Base-by-base conservation (phyloP, 2,329 filamentous ascomycete species). In the Cladobotryum mycophilum region DNA sequence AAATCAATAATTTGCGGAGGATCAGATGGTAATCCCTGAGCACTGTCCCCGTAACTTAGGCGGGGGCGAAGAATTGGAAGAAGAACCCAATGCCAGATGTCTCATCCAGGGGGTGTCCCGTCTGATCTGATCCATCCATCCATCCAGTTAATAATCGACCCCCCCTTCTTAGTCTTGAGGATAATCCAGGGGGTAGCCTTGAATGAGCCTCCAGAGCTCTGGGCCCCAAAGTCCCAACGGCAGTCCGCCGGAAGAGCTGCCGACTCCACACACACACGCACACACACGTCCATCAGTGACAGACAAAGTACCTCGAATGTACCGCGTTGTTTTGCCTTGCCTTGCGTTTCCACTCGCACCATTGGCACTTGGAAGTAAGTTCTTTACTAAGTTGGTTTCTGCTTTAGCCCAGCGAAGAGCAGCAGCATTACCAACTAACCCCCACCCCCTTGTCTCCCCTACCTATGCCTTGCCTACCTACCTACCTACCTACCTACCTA, bases 161-260 rank as follows among this genome's bases (percentile, higher is more conserved):
- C 43, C 25, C 20, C 48, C 43, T 45, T 46, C 42, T 46, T 18
- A 25, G 38, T 42, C 22, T 18, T 41, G 34, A 30, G 25, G 9
- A 30, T 30, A 30, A 30, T 30, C 25, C 25, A 30, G 25, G 25
- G 25, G 25, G 25, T 3, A 20, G 1, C n/a, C 48, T 30, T 44
- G 44, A 34, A 22, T 22, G 13, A 40, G n/a, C 41, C 25, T 52
- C 48, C 56, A 43, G 42, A 41, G 53, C 47, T 40, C 48, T 49
- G 52, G 52, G 50, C 58, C 57, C 58, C 58, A 44, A 56, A 11
- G 6, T 11, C 25, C 25, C 25, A 30, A 30, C 55, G 53, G 58
- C 55, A 63, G 61, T 64, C 56, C 61, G 57, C 64, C 62, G 62
- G 61, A 61, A 60, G 55, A 53, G 55, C 55, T 58, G 55, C 62